phyloP scores from a whole-genome alignment of 768 basidiomycete species.

The Hypsizygus marmoreus region DNA sequence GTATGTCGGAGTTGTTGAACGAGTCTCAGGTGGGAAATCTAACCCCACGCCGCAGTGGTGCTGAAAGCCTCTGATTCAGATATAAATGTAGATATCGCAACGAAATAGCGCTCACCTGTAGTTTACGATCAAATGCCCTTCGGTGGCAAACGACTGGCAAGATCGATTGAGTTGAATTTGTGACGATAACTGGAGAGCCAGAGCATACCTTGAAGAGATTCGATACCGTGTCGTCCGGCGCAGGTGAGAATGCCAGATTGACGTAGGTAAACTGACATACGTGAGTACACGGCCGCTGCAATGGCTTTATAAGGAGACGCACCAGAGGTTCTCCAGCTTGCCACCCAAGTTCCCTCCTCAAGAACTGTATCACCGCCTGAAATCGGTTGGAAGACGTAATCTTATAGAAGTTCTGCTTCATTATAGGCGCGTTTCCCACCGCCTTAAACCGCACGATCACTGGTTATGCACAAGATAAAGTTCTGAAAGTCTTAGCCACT shows the following conservation, averaged over 20 bases:
- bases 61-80: constrained; percentile 18
- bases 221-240: constrained; percentile 80
- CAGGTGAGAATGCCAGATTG: constrained; percentile 78
- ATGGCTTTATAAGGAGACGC: too few species aligned
- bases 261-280: constrained; percentile 57
- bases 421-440: constrained; percentile 94
- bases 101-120: constrained; percentile 60
- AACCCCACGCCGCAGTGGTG: constrained; percentile 49
- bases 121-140: constrained; percentile 89
- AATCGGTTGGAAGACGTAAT: constrained; percentile 93
- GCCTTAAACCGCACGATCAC: constrained; percentile 97
- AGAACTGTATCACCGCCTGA: constrained; percentile 90
- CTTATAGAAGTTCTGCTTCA: constrained; percentile 98
- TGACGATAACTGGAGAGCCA: neutral
- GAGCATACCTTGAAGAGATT: constrained; percentile 68
- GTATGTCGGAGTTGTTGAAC: too few species aligned
- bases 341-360: constrained; percentile 86
- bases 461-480: constrained; percentile 30
- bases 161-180: neutral
- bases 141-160: constrained; percentile 78
- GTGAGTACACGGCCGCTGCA: neutral
- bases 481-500: neutral
- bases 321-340: constrained; percentile 85
- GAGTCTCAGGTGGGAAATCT: too few species aligned
- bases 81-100: neutral